A percentile compares a stretch with the other conserved stretches of the same genome.
Conservation (phyloP, 192 early-diverging fungal genomes). For the Geosiphon pyriformis region DNA sequence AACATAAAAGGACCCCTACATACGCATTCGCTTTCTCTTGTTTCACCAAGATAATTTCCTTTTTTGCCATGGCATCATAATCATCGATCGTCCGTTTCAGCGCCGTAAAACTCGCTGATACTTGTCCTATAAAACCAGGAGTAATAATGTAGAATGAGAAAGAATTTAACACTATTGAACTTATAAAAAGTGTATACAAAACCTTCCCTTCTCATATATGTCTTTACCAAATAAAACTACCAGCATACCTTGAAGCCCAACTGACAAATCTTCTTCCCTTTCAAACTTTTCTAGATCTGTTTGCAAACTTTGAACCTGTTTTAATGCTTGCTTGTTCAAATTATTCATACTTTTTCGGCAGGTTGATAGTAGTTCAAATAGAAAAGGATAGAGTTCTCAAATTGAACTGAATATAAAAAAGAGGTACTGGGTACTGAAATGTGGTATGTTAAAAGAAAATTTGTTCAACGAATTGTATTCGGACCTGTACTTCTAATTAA, state of each 20-base stretch:
- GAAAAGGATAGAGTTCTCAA: too few relatives aligned
- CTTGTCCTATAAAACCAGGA: constrained; percentile 39
- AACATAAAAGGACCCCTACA: background rate
- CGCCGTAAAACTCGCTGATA: constrained; percentile 42
- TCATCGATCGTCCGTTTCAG: constrained; percentile 55
- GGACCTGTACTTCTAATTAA: too few relatives aligned
- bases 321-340: constrained; percentile 53
- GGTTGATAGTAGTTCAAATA: too few relatives aligned
- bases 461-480: too few relatives aligned
- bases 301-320: constrained; percentile 47
- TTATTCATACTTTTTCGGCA: constrained; percentile 42
- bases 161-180: too few relatives aligned
- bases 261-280: constrained; percentile 48
- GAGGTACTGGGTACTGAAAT: too few relatives aligned
- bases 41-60: constrained; percentile 50
- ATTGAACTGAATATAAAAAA: too few relatives aligned
- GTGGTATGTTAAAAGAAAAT: too few relatives aligned
- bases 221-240: too few relatives aligned
- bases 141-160: too few relatives aligned
- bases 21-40: constrained; percentile 51
- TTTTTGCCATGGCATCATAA: constrained; percentile 49
- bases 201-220: too few relatives aligned
- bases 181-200: too few relatives aligned
- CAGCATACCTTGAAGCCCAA: constrained; percentile 60
- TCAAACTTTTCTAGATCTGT: constrained; percentile 50